Conservation (phyloP, 208 protist genomes). For the Acanthamoeba lugdunensis region DNA sequence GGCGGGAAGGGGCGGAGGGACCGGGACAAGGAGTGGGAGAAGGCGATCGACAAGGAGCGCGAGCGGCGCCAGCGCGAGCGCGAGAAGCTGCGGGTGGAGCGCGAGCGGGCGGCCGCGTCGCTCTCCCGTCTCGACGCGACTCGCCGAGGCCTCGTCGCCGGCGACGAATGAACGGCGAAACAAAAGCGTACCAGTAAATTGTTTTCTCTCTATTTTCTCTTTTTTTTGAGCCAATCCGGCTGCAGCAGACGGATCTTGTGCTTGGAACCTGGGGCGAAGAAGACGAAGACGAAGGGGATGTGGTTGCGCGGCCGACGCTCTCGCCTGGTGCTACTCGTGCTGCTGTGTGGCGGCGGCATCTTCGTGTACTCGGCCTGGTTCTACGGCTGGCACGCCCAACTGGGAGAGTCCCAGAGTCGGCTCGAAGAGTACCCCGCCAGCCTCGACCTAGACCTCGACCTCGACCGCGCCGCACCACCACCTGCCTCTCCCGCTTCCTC, state of each 20-base stretch:
- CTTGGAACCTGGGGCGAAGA: no score
- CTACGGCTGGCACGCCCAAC: neutral
- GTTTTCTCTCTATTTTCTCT: no score
- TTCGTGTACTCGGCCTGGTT: neutral
- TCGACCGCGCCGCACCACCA: no score
- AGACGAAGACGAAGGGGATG: no score
- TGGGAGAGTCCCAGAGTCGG: neutral
- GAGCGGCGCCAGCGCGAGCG: slow-evolving; percentile 47
- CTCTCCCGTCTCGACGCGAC: neutral
- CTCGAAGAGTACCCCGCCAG: no score
- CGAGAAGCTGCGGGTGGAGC: slow-evolving; percentile 6
- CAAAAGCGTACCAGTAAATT: no score
- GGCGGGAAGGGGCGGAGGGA: neutral
- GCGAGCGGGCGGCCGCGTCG: slow-evolving; percentile 1
- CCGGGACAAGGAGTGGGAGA: slow-evolving; percentile 49
- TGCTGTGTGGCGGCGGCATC: neutral
- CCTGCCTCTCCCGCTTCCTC: no score
- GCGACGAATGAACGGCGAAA: neutral
- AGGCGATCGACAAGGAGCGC: slow-evolving; percentile 48
- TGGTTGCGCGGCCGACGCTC: no score
- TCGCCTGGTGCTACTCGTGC: neutral
- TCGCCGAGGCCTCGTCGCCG: neutral
- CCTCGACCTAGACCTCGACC: no score
- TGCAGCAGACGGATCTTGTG: no score
- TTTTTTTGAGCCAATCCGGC: no score